Conservation (phyloP, 2,329 filamentous ascomycete genomes). For the Aspergillus niger region DNA sequence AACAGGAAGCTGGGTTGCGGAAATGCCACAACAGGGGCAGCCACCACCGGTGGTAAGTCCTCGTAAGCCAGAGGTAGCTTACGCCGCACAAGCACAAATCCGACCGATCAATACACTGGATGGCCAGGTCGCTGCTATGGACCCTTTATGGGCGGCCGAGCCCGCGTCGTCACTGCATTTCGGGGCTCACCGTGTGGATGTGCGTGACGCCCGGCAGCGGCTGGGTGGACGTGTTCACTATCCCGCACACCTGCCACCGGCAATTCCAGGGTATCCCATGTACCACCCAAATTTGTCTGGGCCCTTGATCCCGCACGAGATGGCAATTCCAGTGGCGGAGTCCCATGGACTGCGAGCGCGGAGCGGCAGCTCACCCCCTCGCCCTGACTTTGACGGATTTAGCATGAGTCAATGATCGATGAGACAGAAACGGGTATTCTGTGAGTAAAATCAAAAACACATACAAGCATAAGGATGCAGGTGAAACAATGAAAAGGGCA, state of each 20-base stretch:
- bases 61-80: constrained; percentile 24
- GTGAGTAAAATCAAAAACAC: background rate
- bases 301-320: constrained; percentile 29
- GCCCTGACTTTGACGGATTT: constrained; percentile 26
- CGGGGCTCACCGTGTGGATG: constrained; percentile 34
- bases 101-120: constrained; percentile 26
- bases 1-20: constrained; percentile 26
- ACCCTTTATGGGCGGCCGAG: constrained; percentile 22
- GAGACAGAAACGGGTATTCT: background rate
- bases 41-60: constrained; percentile 13
- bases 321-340: constrained; percentile 22
- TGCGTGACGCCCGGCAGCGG: constrained; percentile 31
- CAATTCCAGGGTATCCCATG: constrained; percentile 20
- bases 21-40: constrained; percentile 5
- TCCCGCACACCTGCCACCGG: constrained; percentile 10
- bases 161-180: constrained; percentile 25
- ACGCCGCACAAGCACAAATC: constrained; percentile 15
- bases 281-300: constrained; percentile 34
- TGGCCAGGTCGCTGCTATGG: constrained; percentile 16
- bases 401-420: constrained; percentile 20
- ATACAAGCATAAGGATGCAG: background rate
- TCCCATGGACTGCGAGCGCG: constrained; percentile 26
- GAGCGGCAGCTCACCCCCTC: constrained; percentile 37
- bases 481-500: background rate
- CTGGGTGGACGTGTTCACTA: constrained; percentile 23